A percentile compares a stretch with the other conserved stretches of the same genome.
phyloP scores from a whole-genome alignment of 495 filamentous ascomycete species.

The Parachaetomium inaequale region DNA sequence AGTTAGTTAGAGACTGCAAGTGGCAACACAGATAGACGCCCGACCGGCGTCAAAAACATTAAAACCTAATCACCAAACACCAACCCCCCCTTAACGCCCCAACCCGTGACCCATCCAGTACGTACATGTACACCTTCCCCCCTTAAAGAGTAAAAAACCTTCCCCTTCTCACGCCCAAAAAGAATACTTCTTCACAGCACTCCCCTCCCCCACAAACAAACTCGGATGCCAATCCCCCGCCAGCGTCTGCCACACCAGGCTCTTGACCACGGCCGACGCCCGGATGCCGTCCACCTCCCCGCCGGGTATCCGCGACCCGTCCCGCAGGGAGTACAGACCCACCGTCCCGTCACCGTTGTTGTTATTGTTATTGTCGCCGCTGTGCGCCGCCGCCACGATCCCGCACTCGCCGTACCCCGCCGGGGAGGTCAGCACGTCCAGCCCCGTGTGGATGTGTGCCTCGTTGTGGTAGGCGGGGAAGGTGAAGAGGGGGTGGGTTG shows the following conservation, averaged over 20 bases:
- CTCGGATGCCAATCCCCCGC: slow-evolving; percentile 16
- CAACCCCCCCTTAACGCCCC: background rate
- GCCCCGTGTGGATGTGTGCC: slow-evolving; percentile 34
- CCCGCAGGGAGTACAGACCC: slow-evolving; percentile 39
- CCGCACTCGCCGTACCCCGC: slow-evolving; percentile 18
- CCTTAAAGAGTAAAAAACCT: background rate
- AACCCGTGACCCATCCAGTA: background rate
- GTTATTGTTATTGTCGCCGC: background rate
- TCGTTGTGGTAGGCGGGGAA: slow-evolving; percentile 40
- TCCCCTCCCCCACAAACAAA: slow-evolving; percentile 17
- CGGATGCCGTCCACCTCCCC: slow-evolving; percentile 12
- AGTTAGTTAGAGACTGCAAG: background rate
- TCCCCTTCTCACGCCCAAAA: slow-evolving; percentile 23
- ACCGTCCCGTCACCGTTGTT: slow-evolving; percentile 34
- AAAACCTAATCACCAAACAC: background rate
- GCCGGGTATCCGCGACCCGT: slow-evolving; percentile 29
- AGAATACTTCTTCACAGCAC: slow-evolving; percentile 29
- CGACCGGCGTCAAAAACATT: background rate
- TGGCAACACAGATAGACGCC: background rate
- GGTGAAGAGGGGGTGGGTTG: slow-evolving; percentile 30
- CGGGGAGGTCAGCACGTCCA: slow-evolving; percentile 31
- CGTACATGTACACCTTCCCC: background rate
- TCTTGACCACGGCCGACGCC: slow-evolving; percentile 16
- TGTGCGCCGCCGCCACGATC: slow-evolving; percentile 41
- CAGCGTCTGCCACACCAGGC: slow-evolving; percentile 7